Evolutionary conservation across 129 eudicot species (phyloP), one percentile per base, ranked within the genome.

Genomic region (Chrysanthemum lavandulifolium): DNA sequence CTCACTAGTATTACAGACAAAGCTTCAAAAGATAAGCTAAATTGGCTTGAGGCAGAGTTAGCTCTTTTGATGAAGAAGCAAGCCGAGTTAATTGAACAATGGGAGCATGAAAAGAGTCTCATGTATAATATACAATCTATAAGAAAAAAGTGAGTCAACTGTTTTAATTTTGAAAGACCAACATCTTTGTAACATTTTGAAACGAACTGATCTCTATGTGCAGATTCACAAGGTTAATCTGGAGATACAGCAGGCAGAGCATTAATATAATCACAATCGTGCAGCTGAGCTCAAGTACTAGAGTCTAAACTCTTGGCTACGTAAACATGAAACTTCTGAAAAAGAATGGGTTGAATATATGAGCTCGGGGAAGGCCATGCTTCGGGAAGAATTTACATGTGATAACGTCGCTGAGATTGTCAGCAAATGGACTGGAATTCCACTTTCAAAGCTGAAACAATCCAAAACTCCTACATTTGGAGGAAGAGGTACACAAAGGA

Each of bases 391-490:
- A 85, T 96, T 95, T 13, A 83, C 91, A 1, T 96, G 96, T 13
- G 87, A 74, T 59, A 96, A 95, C 63, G 91, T 95, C 67, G 97
- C 99, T 0, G 97, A 90, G 77, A 88, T 90, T 11, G 97, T 95
- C 25, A 91, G 96, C 74, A 95, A 95, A 81, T 95, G 99, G 99
- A 95, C 97, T 1, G 99, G 99, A 19, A 95, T 95, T 25, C 99
- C 99, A 13, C 89, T 95, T 21, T 95, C 95, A 9, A 95, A 95
- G 83, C 87, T 95, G 7, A 93, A 90, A 82, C 99, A 95, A 75
- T 84, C 97, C 0, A 97, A 95, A 74, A 86, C 81, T 90, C 3
- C 73, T 90, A 67, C 85, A 86, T 79, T 73, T 90, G 72, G 97
- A 91, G 76, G 87, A 85, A 74, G 96, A 88, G 78, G 69, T 95